Evolutionary conservation across 164 flowering plant genomes (phyloP), one percentile per base, ranked within the genome.

Genomic region (Nymphaea colorata): DNA sequence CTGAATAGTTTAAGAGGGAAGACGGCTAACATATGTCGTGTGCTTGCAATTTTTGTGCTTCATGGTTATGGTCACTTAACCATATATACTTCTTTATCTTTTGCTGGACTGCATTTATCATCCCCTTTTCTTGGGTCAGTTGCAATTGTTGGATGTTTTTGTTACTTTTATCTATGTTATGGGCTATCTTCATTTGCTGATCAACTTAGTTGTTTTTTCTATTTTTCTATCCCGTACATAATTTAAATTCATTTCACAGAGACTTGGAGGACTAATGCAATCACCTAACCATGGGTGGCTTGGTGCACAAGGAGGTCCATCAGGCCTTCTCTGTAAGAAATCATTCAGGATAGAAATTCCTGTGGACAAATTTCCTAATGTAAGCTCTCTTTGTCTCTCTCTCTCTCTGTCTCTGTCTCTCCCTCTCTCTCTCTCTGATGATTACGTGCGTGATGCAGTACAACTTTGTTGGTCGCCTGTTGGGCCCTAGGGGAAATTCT

Each of bases 401-500:
- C 57, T 51, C 57, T 51, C 57, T 51, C 57, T 51, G 8, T 5
- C 57, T 5, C 57, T 5, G 8, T 5, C 53, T 1, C 53, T 2
- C 53, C 2, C 53, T 45, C 53, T 45, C 57, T 51, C 57, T 51
- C 57, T 51, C 57, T 51, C 36, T 7, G 14, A 51, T 8, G 3
- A 51, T 51, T 51, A 51, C 57, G 0, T 51, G 25, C 17, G 12
- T 70, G 25, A 71, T 81, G 81, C 90, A 94, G 99, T 94, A 72
- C 76, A 94, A 94, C 78, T 94, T 94, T 87, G 99, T 94, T 64
- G 99, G 99, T 15, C 98, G 99, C 42, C 94, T 94, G 69, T 95
- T 94, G 69, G 99, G 99, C 44, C 99, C 99, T 36, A 85, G 99
- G 69, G 99, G 99, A 64, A 88, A 91, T 82, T 94, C 99, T 74